Base-by-base conservation (phyloP, 768 basidiomycete genomes). In the Pleurotus platypus region DNA sequence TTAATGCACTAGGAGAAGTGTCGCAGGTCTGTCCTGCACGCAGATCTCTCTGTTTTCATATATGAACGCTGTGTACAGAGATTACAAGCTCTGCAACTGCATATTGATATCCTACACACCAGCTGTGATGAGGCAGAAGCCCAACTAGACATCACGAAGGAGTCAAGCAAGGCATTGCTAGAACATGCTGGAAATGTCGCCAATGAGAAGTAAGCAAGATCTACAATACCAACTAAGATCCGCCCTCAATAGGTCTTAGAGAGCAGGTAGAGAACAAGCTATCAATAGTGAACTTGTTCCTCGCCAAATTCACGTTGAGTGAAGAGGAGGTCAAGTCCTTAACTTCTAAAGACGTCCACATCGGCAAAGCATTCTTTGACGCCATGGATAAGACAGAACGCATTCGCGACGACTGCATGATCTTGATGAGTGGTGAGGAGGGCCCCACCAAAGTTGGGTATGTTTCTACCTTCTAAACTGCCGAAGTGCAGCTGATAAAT, bases 381-480 rank as follows among this genome's bases (percentile, higher is more conserved):
- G 90, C 91, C 0, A 90, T 98, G 86, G 89, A 92, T 69, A 89
- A 89, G 66, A 87, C 91, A 0, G 87, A 90, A 63, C 75, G 73
- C 45, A 95, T 99, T 59, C 79, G 94, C 35, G 79, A 79, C 11
- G 93, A 97, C 66, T 97, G 94, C 67, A 77, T 86, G 46, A 84
- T 94, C 2, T 77, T 99, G 6, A 87, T 98, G 82, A 81, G 87
- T 2, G 92, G 92, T 0, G 91, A 92, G 63, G 87, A 87, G 35
- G 86, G 88, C 7, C 84, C 89, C 2, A 89, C 89, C 0, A 79
- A 80, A 63, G 87, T 88, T 30, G 92, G 90, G 89, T 92, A 60
- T 40, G 78, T 65, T 4, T 13, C n/a, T 39, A 46, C 24, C 42
- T 15, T 9, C 5, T 13, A 18, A 38, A 27, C 22, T 4, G 27